phyloP scores from a whole-genome alignment of 2,329 filamentous ascomycete genomes.

The Exophiala sp. region DNA sequence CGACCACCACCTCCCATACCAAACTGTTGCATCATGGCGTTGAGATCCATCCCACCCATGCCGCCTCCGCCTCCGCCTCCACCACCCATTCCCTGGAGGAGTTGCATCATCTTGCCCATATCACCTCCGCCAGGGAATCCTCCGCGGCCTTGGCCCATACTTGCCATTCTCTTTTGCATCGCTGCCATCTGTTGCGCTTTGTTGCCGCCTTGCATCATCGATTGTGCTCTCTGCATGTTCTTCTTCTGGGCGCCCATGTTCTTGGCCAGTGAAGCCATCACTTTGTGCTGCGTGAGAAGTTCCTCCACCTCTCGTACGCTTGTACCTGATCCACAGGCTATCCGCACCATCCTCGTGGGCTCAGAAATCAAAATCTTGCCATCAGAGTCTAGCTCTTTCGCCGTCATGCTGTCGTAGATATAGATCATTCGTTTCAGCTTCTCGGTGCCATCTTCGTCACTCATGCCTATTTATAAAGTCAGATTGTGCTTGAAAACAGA shows the following conservation, averaged over 20 bases:
- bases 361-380: slow-evolving; percentile 92
- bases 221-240: slow-evolving; percentile 91
- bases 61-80: slow-evolving; percentile 47
- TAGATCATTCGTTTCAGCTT: slow-evolving; percentile 98
- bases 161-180: slow-evolving; percentile 92
- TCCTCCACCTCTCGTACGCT: slow-evolving; percentile 92
- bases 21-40: slow-evolving; percentile 67
- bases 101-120: slow-evolving; percentile 83
- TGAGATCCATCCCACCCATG: slow-evolving; percentile 54
- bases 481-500: background rate
- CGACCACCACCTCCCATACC: slow-evolving; percentile 38
- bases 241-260: slow-evolving; percentile 97
- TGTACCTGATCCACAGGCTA: slow-evolving; percentile 85
- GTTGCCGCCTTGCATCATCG: slow-evolving; percentile 86
- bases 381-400: slow-evolving; percentile 89
- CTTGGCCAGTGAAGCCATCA: slow-evolving; percentile 99
- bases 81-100: slow-evolving; percentile 79
- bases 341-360: slow-evolving; percentile 83
- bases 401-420: slow-evolving; percentile 97
- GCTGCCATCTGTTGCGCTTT: slow-evolving; percentile 81
- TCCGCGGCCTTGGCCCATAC: slow-evolving; percentile 70
- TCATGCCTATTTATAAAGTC: slow-evolving; percentile 57
- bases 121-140: slow-evolving; percentile 56
- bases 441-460: slow-evolving; percentile 88
- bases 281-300: slow-evolving; percentile 90